Percentiles rank a stretch among this genome's conserved stretches.
phyloP scores from a whole-genome alignment of 164 flowering plant species.

The Aristolochia contorta region DNA sequence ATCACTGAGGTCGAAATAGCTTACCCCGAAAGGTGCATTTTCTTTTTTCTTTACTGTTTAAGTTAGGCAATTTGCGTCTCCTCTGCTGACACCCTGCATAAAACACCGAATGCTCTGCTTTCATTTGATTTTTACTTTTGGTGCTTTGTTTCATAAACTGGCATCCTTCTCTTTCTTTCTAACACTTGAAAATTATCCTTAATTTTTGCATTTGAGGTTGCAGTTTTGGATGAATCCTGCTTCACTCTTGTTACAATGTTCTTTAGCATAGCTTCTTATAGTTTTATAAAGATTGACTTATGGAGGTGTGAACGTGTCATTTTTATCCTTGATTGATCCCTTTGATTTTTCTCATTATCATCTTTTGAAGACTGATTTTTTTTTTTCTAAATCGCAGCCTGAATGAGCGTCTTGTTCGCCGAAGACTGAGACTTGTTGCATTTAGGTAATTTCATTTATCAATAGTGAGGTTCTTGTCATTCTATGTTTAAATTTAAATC shows the following conservation, averaged over 20 bases:
- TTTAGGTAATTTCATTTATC: conserved; percentile 40
- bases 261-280: too few species aligned
- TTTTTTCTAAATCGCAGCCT: conserved; percentile 40
- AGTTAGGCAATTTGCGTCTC: not conserved
- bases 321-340: not conserved
- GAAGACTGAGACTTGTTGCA: conserved; percentile 78
- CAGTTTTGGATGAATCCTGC: too few species aligned
- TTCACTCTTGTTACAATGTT: too few species aligned
- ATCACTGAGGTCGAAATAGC: conserved; percentile 48
- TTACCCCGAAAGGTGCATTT: conserved; percentile 61
- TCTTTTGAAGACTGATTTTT: not conserved
- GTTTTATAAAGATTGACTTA: not conserved
- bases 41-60: not conserved
- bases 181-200: too few species aligned
- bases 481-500: too few species aligned
- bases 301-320: not conserved
- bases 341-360: not conserved
- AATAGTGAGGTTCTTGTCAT: not conserved
- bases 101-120: too few species aligned
- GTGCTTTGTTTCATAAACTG: too few species aligned
- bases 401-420: conserved; percentile 71
- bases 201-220: too few species aligned
- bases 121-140: too few species aligned
- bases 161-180: too few species aligned
- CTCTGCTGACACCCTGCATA: too few species aligned